A percentile compares a stretch with the other conserved stretches of the same genome.
phyloP scores from a whole-genome alignment of 192 early-diverging fungal species.

The Backusella westeae region DNA sequence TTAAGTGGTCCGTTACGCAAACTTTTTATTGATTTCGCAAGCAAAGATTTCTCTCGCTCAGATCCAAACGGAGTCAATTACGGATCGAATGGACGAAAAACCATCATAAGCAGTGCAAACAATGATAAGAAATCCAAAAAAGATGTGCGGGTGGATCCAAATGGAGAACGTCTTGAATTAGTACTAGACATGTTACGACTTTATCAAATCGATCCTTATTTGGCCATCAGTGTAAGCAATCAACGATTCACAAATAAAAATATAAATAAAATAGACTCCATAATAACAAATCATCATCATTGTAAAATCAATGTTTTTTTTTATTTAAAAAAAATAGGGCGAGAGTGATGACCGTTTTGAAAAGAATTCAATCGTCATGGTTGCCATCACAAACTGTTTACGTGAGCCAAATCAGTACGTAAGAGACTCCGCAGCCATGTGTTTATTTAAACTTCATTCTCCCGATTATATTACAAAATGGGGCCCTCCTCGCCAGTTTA shows the following conservation, averaged over 20 bases:
- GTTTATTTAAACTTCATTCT: conserved; percentile 72
- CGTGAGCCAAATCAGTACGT: conserved; percentile 69
- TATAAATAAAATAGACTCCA: neutral
- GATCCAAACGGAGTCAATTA: conserved; percentile 20
- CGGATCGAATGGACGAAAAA: conserved; percentile 25
- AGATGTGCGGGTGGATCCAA: conserved; percentile 39
- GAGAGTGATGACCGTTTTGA: conserved; percentile 65
- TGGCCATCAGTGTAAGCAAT: conserved; percentile 66
- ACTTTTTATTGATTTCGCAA: conserved; percentile 60
- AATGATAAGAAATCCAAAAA: conserved; percentile 49
- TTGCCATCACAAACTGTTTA: conserved; percentile 72
- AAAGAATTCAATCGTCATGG: conserved; percentile 71
- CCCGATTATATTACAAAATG: conserved; percentile 72
- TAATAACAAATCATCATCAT: neutral
- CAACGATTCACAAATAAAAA: neutral
- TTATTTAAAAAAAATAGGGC: conserved; percentile 42
- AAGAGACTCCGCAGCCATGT: conserved; percentile 67
- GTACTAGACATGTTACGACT: conserved; percentile 72
- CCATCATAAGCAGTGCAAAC: conserved; percentile 24
- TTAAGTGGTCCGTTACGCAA: conserved; percentile 59
- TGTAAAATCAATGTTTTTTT: neutral
- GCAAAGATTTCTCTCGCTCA: conserved; percentile 31
- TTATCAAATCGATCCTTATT: conserved; percentile 71
- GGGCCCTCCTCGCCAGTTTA: conserved; percentile 71
- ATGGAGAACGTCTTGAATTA: conserved; percentile 80